These are phyloP conservation scores for Neurospora hispaniola DNA, from an alignment of 495 filamentous ascomycete genomes.

Conservation along the genomic window DNA sequence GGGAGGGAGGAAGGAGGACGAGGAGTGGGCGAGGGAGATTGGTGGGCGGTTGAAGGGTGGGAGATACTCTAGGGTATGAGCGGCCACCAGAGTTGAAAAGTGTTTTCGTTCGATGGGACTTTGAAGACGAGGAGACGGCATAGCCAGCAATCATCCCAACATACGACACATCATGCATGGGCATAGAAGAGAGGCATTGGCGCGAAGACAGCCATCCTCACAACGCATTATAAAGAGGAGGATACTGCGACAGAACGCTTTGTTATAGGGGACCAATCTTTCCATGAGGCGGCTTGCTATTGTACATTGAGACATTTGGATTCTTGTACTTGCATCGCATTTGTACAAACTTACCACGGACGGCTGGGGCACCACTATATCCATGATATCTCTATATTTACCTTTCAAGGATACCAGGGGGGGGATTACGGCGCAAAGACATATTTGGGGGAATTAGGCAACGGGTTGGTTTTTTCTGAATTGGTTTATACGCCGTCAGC, in stretches of 20 bases:
- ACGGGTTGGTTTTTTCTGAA: neutral
- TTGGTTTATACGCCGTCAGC: neutral
- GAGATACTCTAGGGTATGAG: neutral
- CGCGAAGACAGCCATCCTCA: neutral
- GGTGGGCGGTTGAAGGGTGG: constrained; percentile 43
- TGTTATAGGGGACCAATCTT: neutral
- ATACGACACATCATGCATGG: neutral
- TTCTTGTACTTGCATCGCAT: neutral
- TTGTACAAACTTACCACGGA: neutral
- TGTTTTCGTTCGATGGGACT: too few relatives aligned
- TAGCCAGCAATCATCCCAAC: neutral
- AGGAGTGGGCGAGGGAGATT: constrained; percentile 49
- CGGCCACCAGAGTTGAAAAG: too few relatives aligned
- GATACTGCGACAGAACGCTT: neutral
- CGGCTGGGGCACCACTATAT: neutral
- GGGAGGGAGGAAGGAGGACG: constrained; percentile 37
- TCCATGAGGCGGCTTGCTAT: neutral
- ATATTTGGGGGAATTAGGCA: neutral
- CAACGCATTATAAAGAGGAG: neutral
- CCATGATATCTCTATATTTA: neutral
- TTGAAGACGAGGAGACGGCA: neutral
- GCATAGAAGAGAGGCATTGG: neutral
- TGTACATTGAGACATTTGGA: neutral
- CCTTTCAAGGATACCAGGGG: neutral
- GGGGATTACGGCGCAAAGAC: neutral